These are phyloP conservation scores for Blepharisma undulans DNA, from an alignment of 169 alveolate species.

Conservation along the genomic window DNA sequence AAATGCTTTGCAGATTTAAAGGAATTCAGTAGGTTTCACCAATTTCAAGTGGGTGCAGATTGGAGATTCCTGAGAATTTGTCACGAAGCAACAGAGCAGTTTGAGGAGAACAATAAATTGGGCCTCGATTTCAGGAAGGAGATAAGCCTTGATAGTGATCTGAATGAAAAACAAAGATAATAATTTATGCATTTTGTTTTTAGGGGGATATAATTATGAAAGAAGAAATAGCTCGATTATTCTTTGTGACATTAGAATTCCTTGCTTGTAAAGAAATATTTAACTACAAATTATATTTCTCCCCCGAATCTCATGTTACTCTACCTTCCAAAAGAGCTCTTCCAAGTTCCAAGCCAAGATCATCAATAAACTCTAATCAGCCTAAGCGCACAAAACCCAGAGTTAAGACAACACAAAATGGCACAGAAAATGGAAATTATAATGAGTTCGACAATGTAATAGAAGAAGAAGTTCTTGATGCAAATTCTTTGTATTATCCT, in stretches of 20 bases:
- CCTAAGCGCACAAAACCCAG: background rate
- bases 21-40: conserved; percentile 40
- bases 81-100: conserved; percentile 42
- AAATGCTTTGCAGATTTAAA: background rate
- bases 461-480: background rate
- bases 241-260: background rate
- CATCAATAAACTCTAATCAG: background rate
- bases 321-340: background rate
- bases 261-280: background rate
- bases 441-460: background rate
- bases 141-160: conserved; percentile 59
- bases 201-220: background rate
- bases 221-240: background rate
- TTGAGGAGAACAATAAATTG: conserved; percentile 48
- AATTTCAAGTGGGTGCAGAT: conserved; percentile 32
- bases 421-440: background rate
- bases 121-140: conserved; percentile 49
- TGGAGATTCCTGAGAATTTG: conserved; percentile 42
- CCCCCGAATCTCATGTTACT: background rate
- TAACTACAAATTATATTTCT: background rate
- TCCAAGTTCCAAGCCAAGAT: background rate
- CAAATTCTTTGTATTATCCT: background rate
- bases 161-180: conserved; percentile 61
- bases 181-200: background rate
- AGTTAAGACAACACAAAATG: background rate